Evolutionary conservation across 2,329 filamentous ascomycete genomes (phyloP).

Genomic region (Atkinsonella hypoxylon): DNA sequence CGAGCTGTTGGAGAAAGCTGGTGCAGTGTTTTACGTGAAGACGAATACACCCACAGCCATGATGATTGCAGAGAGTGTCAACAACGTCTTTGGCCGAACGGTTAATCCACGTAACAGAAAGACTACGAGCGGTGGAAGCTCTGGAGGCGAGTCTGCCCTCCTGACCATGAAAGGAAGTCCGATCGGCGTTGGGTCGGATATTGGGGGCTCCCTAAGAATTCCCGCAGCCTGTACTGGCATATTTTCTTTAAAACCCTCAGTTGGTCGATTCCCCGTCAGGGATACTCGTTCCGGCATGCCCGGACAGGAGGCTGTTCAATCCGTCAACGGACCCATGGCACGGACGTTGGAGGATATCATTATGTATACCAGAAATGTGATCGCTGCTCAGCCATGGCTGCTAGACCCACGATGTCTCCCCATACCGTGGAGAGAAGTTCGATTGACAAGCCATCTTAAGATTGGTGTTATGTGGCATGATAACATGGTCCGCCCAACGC

Average conservation of each 20-base stretch:
- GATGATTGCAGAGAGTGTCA: slow-evolving; percentile 58
- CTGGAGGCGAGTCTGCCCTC: slow-evolving; percentile 55
- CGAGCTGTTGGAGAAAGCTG: slow-evolving; percentile 30
- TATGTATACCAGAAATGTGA: slow-evolving; percentile 39
- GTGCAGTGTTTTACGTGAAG: slow-evolving; percentile 45
- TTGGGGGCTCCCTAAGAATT: slow-evolving; percentile 43
- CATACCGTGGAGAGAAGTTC: slow-evolving; percentile 38
- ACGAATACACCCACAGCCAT: slow-evolving; percentile 50
- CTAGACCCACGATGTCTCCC: slow-evolving; percentile 45
- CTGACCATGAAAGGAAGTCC: slow-evolving; percentile 45
- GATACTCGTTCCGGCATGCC: slow-evolving; percentile 43
- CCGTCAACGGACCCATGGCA: slow-evolving; percentile 52
- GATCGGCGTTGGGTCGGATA: slow-evolving; percentile 53
- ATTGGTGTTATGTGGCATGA: slow-evolving; percentile 56
- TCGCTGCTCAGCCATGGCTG: slow-evolving; percentile 43
- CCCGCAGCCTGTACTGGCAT: slow-evolving; percentile 45
- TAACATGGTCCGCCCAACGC: slow-evolving; percentile 51
- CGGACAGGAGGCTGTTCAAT: slow-evolving; percentile 52
- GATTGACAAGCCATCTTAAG: slow-evolving; percentile 29
- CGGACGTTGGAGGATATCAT: slow-evolving; percentile 42
- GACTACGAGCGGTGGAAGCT: slow-evolving; percentile 52
- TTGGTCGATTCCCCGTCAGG: slow-evolving; percentile 46
- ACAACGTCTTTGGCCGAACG: slow-evolving; percentile 52
- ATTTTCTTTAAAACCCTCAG: slow-evolving; percentile 43
- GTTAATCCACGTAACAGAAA: slow-evolving; percentile 48